phyloP scores from a whole-genome alignment of 148 eudicot genomes.

The Arbutus unedo region DNA sequence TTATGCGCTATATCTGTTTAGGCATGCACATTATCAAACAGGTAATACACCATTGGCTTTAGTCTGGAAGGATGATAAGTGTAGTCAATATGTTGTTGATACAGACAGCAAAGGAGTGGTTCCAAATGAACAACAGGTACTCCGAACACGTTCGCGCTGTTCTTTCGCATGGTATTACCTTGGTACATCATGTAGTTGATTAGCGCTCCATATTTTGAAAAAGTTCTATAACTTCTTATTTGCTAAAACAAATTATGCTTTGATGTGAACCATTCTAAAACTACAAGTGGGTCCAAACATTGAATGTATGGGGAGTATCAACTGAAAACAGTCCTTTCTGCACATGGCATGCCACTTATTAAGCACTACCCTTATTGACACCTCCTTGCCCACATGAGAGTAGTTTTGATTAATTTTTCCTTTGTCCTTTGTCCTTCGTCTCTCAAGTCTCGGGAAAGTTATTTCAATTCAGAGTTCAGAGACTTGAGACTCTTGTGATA shows the following conservation, averaged over 20 bases:
- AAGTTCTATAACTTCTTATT: neutral
- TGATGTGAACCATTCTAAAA: neutral
- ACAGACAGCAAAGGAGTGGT: slow-evolving; percentile 77
- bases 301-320: neutral
- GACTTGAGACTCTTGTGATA: neutral
- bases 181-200: neutral
- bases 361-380: neutral
- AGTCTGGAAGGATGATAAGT: slow-evolving; percentile 93
- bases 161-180: neutral
- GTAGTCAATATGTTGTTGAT: slow-evolving; percentile 92
- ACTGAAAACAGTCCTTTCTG: neutral
- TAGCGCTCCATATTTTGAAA: neutral
- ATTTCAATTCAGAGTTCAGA: neutral
- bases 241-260: neutral
- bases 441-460: neutral
- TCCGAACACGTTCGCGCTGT: neutral
- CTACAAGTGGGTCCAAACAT: neutral
- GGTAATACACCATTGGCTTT: slow-evolving; percentile 89
- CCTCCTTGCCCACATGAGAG: neutral
- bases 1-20: slow-evolving; percentile 19
- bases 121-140: slow-evolving; percentile 78
- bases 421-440: neutral
- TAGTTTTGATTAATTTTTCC: neutral
- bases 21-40: slow-evolving; percentile 92
- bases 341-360: neutral